These are phyloP conservation scores for Yarrowia sp. DNA, from an alignment of 805 yeast species.

Conservation along the genomic window DNA sequence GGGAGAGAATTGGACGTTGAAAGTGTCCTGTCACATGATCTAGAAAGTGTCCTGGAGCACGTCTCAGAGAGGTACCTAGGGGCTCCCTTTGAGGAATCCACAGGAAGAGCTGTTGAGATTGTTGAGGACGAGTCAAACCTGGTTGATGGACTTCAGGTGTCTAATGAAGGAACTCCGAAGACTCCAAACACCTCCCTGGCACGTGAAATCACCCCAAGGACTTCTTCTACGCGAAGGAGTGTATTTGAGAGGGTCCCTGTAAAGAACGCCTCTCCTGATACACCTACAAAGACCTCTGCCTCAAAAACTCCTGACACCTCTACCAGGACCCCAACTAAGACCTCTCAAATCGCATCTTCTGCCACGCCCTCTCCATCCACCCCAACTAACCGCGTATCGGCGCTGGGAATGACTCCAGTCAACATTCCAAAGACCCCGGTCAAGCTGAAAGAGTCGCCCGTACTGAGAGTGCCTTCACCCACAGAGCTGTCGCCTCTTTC, in stretches of 20 bases:
- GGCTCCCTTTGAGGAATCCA: neutral
- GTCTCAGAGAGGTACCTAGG: neutral
- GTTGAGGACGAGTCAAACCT: neutral
- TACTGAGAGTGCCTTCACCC: conserved; percentile 8
- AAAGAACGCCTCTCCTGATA: no score
- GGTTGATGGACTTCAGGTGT: no score
- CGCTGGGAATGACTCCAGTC: conserved; percentile 5
- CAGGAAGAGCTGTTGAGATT: neutral
- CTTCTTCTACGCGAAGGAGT: no score
- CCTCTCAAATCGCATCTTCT: neutral
- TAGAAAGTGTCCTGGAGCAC: neutral
- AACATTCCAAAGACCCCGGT: neutral
- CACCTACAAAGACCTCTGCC: neutral
- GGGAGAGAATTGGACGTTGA: neutral
- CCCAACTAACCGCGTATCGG: neutral
- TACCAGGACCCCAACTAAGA: neutral
- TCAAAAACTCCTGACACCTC: neutral
- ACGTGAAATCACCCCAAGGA: no score
- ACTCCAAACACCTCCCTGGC: no score
- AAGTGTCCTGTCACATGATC: neutral
- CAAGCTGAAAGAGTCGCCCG: conserved; percentile 5
- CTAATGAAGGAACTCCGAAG: no score
- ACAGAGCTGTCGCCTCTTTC: conserved; percentile 1
- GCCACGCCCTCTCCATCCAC: neutral
- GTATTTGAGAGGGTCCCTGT: no score